phyloP scores from a whole-genome alignment of 179 eudicot species.

The Silene coronaria region DNA sequence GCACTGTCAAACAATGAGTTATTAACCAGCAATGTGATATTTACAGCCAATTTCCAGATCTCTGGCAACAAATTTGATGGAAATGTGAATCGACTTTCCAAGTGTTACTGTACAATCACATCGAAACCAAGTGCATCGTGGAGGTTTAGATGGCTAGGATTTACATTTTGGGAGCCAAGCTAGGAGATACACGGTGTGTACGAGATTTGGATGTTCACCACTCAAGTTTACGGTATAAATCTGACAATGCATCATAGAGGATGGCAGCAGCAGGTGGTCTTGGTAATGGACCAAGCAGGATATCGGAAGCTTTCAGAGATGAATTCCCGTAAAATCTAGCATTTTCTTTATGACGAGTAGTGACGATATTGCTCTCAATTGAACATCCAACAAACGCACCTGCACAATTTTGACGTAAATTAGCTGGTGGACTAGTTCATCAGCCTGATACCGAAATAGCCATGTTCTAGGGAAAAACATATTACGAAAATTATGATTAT shows the following conservation, averaged over 20 bases:
- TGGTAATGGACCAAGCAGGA: conserved; percentile 71
- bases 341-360: conserved; percentile 68
- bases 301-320: conserved; percentile 55
- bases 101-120: conserved; percentile 16
- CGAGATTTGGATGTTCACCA: conserved; percentile 15
- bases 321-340: conserved; percentile 74
- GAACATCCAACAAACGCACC: conserved; percentile 94
- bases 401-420: conserved; percentile 25
- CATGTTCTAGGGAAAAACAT: too few relatives aligned
- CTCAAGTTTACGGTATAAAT: conserved; percentile 47
- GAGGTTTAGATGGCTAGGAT: conserved; percentile 14
- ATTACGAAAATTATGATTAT: too few relatives aligned
- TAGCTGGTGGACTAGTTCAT: neutral
- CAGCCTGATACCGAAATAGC: too few relatives aligned
- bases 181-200: conserved; percentile 17
- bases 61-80: conserved; percentile 10
- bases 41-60: conserved; percentile 18
- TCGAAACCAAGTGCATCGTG: conserved; percentile 8
- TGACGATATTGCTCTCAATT: conserved; percentile 72
- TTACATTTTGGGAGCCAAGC: conserved; percentile 17
- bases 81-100: neutral
- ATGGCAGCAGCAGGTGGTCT: conserved; percentile 76
- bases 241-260: conserved; percentile 64
- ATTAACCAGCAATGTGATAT: conserved; percentile 15
- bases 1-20: conserved; percentile 11